phyloP scores from a whole-genome alignment of 164 flowering plant species.

The Dillenia suffruticosa region DNA sequence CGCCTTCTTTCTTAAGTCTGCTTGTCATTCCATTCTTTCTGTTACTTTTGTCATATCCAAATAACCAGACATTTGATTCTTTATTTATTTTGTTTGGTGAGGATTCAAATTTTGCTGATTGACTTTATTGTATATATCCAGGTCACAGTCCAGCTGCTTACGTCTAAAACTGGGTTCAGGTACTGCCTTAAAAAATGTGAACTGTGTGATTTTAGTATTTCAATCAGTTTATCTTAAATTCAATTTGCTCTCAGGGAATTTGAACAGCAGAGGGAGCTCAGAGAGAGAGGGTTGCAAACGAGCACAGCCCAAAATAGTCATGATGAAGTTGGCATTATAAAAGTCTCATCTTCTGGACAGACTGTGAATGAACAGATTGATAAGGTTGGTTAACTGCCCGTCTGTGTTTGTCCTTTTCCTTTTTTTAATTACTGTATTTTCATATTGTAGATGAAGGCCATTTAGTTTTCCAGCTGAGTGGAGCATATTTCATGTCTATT shows the following conservation, averaged over 20 bases:
- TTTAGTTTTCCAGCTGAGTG: too few relatives aligned
- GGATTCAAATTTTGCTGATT: neutral
- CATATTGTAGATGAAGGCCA: too few relatives aligned
- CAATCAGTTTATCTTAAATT: conserved; percentile 6
- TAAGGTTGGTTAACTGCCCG: conserved; percentile 39
- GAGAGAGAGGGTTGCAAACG: conserved; percentile 68
- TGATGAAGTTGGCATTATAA: conserved; percentile 33
- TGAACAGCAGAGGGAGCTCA: conserved; percentile 94
- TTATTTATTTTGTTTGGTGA: too few relatives aligned
- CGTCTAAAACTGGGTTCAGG: conserved; percentile 99
- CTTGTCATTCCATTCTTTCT: too few relatives aligned
- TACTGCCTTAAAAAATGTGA: conserved; percentile 16
- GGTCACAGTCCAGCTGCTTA: conserved; percentile 94
- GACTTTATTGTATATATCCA: conserved; percentile 25
- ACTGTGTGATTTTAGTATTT: conserved; percentile 8
- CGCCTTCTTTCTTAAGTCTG: too few relatives aligned
- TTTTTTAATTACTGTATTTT: neutral
- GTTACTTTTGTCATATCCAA: too few relatives aligned
- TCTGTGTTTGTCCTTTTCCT: neutral
- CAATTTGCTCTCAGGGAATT: conserved; percentile 64
- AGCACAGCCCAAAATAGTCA: conserved; percentile 29
- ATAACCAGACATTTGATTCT: too few relatives aligned
- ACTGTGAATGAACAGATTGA: conserved; percentile 38
- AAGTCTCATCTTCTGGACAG: conserved; percentile 30
- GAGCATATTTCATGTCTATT: too few relatives aligned